Evolutionary conservation across 2,329 filamentous ascomycete species (phyloP), one percentile per base, ranked within the genome.

Genomic region (Colletotrichum scovillei): DNA sequence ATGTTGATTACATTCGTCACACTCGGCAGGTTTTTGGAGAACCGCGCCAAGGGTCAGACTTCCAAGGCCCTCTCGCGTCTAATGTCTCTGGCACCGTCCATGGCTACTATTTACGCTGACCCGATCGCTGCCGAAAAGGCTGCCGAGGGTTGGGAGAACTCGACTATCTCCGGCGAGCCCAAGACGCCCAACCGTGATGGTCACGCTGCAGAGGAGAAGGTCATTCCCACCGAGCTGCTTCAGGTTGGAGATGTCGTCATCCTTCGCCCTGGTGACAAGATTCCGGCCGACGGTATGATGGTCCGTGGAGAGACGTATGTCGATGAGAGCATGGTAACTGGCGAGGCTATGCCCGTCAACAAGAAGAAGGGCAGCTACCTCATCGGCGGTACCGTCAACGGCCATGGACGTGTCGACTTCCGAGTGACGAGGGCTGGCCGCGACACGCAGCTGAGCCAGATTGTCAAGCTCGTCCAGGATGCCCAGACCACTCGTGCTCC

Each of bases 1-100:
- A 99, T 98, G 97, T 88, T 99, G 64, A 95, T 99, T 81, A 98
- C 95, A 0, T 98, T 99, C 81, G 95, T 98, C 81, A 95, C 93
- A 1, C 85, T 99, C 3, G 95, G 97, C 4, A 92, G 97, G 46
- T 99, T 93, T 85, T 85, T 99, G 22, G 97, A 99, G 83, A 99
- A 98, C 80, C 88, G 92, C 22, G 97, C 97, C 65, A 99, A 98
- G 85, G 97, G 97, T 0, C 94, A 98, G 84, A 99, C 97, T 0
- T 98, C 95, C 5, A 97, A 94, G 80, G 97, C 97, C 0, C 89
- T 99, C 3, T 98, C 96, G 8, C 90, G 92, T 28, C 90, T 99
- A 42, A 99, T 99, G 97, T 98, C 95, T 19, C 87, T 99, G 60
- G 94, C 97, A 30, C 97, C 97, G 1, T 97, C 95, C 1, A 98